Percentiles rank a stretch among this genome's conserved stretches.
Conservation (phyloP, 305 asterid genomes). For the Solanum hybrid region DNA sequence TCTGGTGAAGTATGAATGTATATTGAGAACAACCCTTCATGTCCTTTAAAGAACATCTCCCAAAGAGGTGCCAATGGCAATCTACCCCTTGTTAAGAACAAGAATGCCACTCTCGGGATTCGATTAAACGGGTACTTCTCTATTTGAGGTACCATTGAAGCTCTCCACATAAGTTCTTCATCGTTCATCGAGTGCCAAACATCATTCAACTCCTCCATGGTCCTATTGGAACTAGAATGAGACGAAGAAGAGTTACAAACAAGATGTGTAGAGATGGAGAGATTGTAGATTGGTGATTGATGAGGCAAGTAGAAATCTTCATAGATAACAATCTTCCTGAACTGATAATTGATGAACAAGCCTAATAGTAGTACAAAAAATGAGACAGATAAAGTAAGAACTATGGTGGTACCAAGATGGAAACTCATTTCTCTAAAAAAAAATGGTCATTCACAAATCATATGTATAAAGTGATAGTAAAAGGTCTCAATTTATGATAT, state of each 20-base stretch:
- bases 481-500: background rate
- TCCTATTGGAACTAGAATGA: constrained; percentile 6
- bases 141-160: constrained; percentile 51
- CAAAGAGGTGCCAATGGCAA: constrained; percentile 59
- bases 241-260: constrained; percentile 3
- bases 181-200: constrained; percentile 48
- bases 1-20: constrained; percentile 58
- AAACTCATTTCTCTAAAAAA: constrained; percentile 28
- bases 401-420: constrained; percentile 38
- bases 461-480: background rate
- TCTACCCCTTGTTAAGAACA: constrained; percentile 59
- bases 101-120: constrained; percentile 56
- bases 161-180: constrained; percentile 57
- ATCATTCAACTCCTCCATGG: constrained; percentile 4
- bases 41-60: constrained; percentile 72
- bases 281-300: constrained; percentile 27
- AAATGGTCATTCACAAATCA: background rate
- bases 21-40: constrained; percentile 55
- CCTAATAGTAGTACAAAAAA: constrained; percentile 37
- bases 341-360: constrained; percentile 42
- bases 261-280: constrained; percentile 15
- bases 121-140: constrained; percentile 30
- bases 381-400: constrained; percentile 35
- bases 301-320: constrained; percentile 48
- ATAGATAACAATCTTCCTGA: constrained; percentile 32